phyloP scores from a whole-genome alignment of 2,329 filamentous ascomycete genomes.

The Xylariales sp. region DNA sequence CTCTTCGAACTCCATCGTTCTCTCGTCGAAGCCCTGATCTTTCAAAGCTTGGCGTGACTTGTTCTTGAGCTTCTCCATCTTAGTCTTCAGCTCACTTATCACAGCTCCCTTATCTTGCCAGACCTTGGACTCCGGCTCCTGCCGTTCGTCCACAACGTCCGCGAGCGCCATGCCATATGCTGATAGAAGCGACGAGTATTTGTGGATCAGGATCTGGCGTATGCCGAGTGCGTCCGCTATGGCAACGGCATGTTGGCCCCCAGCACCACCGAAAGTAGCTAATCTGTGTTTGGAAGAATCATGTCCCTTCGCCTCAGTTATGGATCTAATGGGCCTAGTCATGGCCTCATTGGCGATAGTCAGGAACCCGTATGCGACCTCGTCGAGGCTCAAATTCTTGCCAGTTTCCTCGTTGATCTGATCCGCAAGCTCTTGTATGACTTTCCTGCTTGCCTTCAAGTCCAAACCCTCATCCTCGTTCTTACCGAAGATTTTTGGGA shows the following conservation, averaged over 20 bases:
- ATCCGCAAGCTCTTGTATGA: conserved; percentile 70
- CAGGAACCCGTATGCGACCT: conserved; percentile 85
- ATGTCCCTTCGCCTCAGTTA: conserved; percentile 89
- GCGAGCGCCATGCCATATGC: conserved; percentile 91
- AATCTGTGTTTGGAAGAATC: conserved; percentile 88
- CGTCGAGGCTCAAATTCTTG: conserved; percentile 69
- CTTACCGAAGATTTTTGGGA: conserved; percentile 91
- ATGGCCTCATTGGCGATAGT: conserved; percentile 89
- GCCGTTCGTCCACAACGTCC: conserved; percentile 86
- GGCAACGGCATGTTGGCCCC: conserved; percentile 87
- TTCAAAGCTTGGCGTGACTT: conserved; percentile 63
- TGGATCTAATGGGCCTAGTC: conserved; percentile 82
- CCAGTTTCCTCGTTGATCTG: conserved; percentile 74
- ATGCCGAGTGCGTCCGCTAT: conserved; percentile 84
- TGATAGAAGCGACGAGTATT: conserved; percentile 84
- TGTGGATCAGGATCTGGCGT: conserved; percentile 77
- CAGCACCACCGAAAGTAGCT: conserved; percentile 87
- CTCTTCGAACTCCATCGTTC: conserved; percentile 78
- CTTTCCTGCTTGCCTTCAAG: conserved; percentile 65
- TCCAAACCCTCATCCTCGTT: conserved; percentile 81
- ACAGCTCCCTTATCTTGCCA: conserved; percentile 56
- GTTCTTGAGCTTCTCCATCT: conserved; percentile 75
- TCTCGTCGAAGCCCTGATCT: conserved; percentile 73
- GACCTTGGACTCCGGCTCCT: conserved; percentile 66
- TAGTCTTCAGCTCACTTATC: conserved; percentile 59